phyloP scores from a whole-genome alignment of 352 stramenopile species.

The Pythium sp. region DNA sequence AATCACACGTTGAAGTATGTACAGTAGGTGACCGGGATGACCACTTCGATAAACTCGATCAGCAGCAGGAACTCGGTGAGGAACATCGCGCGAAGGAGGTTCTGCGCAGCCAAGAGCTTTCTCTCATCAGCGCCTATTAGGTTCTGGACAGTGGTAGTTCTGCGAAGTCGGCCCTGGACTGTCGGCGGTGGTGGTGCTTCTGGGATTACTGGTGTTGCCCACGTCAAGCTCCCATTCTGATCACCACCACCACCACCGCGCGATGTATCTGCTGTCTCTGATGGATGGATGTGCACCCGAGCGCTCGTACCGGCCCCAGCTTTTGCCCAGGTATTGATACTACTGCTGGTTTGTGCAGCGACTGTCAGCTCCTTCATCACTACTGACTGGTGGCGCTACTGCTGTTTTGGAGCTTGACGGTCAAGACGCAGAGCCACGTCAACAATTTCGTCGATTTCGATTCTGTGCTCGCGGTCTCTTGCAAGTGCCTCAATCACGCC shows the following conservation, averaged over 20 bases:
- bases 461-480: neutral
- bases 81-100: conserved; percentile 12
- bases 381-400: too few relatives aligned
- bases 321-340: neutral
- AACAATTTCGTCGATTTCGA: neutral
- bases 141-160: neutral
- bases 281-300: neutral
- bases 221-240: neutral
- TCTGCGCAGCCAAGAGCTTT: conserved; percentile 2
- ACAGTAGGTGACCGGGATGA: conserved; percentile 20
- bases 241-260: neutral
- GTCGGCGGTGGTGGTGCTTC: neutral
- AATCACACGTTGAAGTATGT: neutral
- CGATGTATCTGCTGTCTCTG: neutral
- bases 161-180: neutral
- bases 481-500: neutral
- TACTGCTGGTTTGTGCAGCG: neutral
- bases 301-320: neutral
- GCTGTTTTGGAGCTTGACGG: neutral
- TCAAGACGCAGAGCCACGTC: neutral
- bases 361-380: too few relatives aligned
- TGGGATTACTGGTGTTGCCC: neutral
- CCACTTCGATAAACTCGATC: conserved; percentile 19
- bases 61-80: conserved; percentile 19
- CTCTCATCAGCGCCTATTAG: neutral